Evolutionary conservation across 1,284 basidiomycete species (phyloP).

Genomic region (Coniophora puteana): DNA sequence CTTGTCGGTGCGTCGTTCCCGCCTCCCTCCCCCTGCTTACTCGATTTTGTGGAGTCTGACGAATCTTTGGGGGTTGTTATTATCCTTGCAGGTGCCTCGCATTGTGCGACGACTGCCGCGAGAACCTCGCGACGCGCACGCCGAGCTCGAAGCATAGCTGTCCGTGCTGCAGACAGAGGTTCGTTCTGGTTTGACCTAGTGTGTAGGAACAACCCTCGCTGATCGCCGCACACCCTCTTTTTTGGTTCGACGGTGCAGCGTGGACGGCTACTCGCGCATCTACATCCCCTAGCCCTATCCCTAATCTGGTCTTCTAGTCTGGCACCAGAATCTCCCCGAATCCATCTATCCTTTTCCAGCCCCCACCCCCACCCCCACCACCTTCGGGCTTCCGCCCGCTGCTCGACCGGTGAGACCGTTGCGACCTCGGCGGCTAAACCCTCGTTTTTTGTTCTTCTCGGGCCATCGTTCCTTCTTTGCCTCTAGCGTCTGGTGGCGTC

Average conservation of each 20-base stretch:
- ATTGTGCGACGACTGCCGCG: conserved; percentile 69
- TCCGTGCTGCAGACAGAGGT: conserved; percentile 69
- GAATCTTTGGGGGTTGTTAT: too few relatives aligned
- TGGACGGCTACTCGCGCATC: conserved; percentile 72
- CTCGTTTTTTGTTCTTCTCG: too few relatives aligned
- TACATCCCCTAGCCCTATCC: conserved; percentile 51
- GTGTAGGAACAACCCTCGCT: conserved; percentile 23
- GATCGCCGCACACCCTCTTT: not conserved
- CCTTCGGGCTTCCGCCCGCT: too few relatives aligned
- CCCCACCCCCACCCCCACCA: too few relatives aligned
- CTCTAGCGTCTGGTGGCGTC: too few relatives aligned
- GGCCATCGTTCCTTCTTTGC: too few relatives aligned
- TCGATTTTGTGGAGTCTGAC: too few relatives aligned
- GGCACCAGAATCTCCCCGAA: conserved; percentile 3
- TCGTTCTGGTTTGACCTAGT: too few relatives aligned
- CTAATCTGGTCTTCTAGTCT: conserved; percentile 3
- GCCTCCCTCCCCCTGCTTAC: too few relatives aligned
- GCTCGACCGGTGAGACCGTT: too few relatives aligned
- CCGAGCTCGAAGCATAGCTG: conserved; percentile 66
- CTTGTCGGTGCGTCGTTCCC: conserved; percentile 54
- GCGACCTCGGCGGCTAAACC: too few relatives aligned
- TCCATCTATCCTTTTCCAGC: too few relatives aligned
- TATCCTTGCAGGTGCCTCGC: conserved; percentile 54
- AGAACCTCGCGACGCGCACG: conserved; percentile 60
- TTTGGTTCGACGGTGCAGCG: conserved; percentile 38